Conservation (phyloP, 495 filamentous ascomycete genomes). For the Recurvomyces mirabilis region DNA sequence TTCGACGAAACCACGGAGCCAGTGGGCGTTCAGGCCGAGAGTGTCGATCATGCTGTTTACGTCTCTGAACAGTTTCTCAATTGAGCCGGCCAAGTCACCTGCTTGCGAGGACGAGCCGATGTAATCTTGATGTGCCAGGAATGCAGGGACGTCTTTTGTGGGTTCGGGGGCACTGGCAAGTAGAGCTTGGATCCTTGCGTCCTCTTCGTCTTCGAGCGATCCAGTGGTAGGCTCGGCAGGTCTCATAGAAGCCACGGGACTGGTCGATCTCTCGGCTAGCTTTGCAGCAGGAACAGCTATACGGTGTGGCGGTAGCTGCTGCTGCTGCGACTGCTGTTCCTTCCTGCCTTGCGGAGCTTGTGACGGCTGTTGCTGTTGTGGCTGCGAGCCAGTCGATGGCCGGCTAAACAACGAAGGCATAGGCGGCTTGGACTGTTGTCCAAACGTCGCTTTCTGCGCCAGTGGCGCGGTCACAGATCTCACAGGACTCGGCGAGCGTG, state of each 20-base stretch:
- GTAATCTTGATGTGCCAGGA: slow-evolving; percentile 63
- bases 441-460: slow-evolving; percentile 1
- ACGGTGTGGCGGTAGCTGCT: not conserved
- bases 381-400: slow-evolving; percentile 15
- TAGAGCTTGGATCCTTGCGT: slow-evolving; percentile 48
- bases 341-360: not conserved
- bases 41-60: slow-evolving; percentile 96
- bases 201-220: slow-evolving; percentile 49
- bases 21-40: slow-evolving; percentile 73
- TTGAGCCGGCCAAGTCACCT: slow-evolving; percentile 55
- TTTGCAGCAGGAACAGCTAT: slow-evolving; percentile 7
- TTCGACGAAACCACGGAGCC: slow-evolving; percentile 57
- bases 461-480: slow-evolving; percentile 38
- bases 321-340: not conserved
- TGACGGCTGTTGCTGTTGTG: not conserved
- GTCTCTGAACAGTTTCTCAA: slow-evolving; percentile 80
- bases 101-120: slow-evolving; percentile 43
- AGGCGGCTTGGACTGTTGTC: slow-evolving; percentile 8
- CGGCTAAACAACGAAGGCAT: not conserved
- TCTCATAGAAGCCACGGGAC: too few species aligned
- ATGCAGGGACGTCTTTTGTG: slow-evolving; percentile 44
- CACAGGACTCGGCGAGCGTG: slow-evolving; percentile 70
- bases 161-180: slow-evolving; percentile 43
- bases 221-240: slow-evolving; percentile 33
- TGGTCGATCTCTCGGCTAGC: not conserved